Base-by-base conservation (phyloP, 768 basidiomycete genomes). In the Leccinum truebloodii region DNA sequence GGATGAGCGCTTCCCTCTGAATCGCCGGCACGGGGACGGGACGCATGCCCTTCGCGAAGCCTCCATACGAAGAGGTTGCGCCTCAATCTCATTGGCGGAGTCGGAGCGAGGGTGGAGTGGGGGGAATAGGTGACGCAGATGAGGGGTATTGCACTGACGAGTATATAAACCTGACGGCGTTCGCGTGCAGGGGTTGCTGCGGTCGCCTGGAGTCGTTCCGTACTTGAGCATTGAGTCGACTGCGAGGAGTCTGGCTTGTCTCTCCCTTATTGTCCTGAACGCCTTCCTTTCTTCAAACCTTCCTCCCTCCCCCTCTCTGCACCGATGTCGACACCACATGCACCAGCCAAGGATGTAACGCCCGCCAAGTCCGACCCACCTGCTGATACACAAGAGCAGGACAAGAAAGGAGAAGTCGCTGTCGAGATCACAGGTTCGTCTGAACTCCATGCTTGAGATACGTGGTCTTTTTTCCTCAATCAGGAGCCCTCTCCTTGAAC, bases 381-480 rank as follows among this genome's bases (percentile, higher is more conserved):
- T 13, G 22, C 54, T 4, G 55, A 4, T 22, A n/a, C 14, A 30
- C 48, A 8, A n/a, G 65, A 46, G 22, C 62, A 63, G 39, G 51
- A 3, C n/a, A 7, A 16, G 12, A 60, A 61, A 37, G 32, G 14
- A 12, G 71, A 73, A 35, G 58, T 75, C 44, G 54, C 54, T 4
- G 65, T 73, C 54, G 70, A 70, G 58, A 75, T 73, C 56, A 72
- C 73, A 60, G 64, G 72, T 68, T 28, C 13, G 30, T 28, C 14
- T 48, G 18, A 37, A 39, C 18, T 13, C 26, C 32, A 18, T 9
- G 30, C 12, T 37, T 8, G 2, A n/a, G 9, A 10, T 37, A 10
- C 9, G 1, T 34, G 22, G 10, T 37, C 8, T 24, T 16, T 48
- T 30, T 48, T 37, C 4, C 20, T 14, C 32, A 28, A 6, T 32